phyloP scores from a whole-genome alignment of 1,284 basidiomycete species.

The Taiwanofungus camphoratus region DNA sequence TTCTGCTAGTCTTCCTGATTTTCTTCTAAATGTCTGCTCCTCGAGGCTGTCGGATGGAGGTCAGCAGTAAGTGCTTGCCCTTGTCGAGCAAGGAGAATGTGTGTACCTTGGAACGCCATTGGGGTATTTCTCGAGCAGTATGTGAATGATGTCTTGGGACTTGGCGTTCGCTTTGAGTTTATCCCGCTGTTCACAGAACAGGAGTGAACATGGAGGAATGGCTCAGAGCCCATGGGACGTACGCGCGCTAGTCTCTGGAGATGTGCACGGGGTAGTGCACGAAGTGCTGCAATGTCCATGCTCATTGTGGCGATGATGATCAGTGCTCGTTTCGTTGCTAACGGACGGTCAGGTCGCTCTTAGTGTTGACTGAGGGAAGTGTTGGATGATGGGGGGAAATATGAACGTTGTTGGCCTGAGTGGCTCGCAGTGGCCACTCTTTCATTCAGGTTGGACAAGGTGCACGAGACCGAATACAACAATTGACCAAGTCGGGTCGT shows the following conservation, averaged over 20 bases:
- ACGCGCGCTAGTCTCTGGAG: not conserved
- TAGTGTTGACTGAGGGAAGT: not conserved
- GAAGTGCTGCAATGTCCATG: conserved; percentile 7
- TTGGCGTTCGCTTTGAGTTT: conserved; percentile 27
- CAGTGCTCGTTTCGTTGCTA: not conserved
- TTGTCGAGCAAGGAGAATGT: too few species aligned
- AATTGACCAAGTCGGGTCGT: too few species aligned
- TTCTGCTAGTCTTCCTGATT: too few species aligned
- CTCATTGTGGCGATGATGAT: conserved; percentile 3
- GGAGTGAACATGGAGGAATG: not conserved
- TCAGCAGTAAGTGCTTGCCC: too few species aligned
- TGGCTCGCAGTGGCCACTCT: too few species aligned
- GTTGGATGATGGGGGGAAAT: too few species aligned
- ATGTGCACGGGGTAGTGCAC: not conserved
- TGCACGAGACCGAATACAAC: too few species aligned
- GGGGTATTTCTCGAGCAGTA: conserved; percentile 23
- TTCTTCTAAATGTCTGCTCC: too few species aligned
- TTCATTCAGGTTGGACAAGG: too few species aligned
- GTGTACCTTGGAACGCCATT: conserved; percentile 16
- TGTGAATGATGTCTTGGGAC: conserved; percentile 22
- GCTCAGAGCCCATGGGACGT: not conserved
- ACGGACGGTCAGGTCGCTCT: not conserved
- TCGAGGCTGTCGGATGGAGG: too few species aligned
- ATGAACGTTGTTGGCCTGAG: too few species aligned
- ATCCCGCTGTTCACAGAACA: conserved; percentile 14